Base-by-base conservation (phyloP, 306 rosid genomes). In the Begonia fuchsioides region DNA sequence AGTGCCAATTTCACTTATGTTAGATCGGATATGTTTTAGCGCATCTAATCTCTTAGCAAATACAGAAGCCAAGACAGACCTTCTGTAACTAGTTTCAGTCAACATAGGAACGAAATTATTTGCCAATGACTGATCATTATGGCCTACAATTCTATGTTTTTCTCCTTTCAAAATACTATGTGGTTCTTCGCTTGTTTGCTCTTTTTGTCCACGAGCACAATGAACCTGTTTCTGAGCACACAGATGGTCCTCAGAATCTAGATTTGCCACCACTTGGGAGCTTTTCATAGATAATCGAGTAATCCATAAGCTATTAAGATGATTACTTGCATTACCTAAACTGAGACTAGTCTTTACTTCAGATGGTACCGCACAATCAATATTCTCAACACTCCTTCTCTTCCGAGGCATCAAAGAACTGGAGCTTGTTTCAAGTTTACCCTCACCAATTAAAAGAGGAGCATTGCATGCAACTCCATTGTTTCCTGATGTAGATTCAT, bases 21-120 rank as follows among this genome's bases (percentile, higher is more conserved):
- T 41, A 38, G 69, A 53, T 11, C 67, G 69, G 40, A 55, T 65
- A 52, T 80, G 80, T 71, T 60, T 76, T 47, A 78, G 50, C 60
- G 87, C 87, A 51, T 79, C 93, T 61, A 78, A 62, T 75, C 83
- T 81, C 57, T 76, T 81, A 15, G 87, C 82, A 66, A 80, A 80
- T 66, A 60, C 49, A n/a, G 87, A 66, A 54, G 77, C 75, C 56
- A 77, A 73, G 61, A 75, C 81, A 11, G 77, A 64, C 57, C 58
- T 64, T 66, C 58, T 62, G 53, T 68, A 32, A 57, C 59, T 54
- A 26, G 35, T 26, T 26, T 6, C 35, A 26, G 35, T 6, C 35
- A 26, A 26, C 35, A 26, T 26, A 26, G 71, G 61, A 17, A 35
- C 68, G 44, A 60, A 60, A 20, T 55, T 57, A 40, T 64, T 47